Conservation (phyloP, 768 basidiomycete species). For the Podaxis sp. region DNA sequence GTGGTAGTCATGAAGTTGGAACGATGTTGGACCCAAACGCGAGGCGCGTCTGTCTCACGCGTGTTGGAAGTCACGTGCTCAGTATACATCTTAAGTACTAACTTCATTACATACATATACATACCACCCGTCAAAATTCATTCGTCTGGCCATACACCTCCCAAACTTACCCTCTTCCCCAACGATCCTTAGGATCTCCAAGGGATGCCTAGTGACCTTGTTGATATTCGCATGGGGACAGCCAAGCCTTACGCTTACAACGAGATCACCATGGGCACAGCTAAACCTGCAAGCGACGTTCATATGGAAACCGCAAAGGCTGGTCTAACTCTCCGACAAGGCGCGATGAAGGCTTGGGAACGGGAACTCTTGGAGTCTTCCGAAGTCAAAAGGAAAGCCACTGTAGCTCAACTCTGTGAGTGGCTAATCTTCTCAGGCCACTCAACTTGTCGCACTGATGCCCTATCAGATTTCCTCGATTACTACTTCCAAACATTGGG, state of each 20-base stretch:
- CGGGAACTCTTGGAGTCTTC: constrained; percentile 77
- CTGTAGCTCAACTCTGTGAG: constrained; percentile 95
- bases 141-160: neutral
- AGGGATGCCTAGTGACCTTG: constrained; percentile 17
- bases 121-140: neutral
- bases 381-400: constrained; percentile 93
- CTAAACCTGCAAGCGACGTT: constrained; percentile 55
- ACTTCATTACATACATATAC: neutral
- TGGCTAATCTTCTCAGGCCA: neutral
- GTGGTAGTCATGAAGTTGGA: constrained; percentile 20
- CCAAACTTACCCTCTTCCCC: neutral
- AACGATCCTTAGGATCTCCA: neutral
- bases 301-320: constrained; percentile 67
- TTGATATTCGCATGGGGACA: constrained; percentile 80
- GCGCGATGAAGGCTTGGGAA: constrained; percentile 78
- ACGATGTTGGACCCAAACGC: neutral
- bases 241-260: constrained; percentile 54
- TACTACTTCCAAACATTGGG: constrained; percentile 97
- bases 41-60: neutral
- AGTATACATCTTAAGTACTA: neutral
- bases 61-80: neutral
- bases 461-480: constrained; percentile 81
- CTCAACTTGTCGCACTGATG: constrained; percentile 4
- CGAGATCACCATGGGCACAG: constrained; percentile 62
- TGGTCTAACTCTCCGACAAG: constrained; percentile 54